Evolutionary conservation across 140 eudicot genomes (phyloP).

Genomic region (Ambrosia hybrid): DNA sequence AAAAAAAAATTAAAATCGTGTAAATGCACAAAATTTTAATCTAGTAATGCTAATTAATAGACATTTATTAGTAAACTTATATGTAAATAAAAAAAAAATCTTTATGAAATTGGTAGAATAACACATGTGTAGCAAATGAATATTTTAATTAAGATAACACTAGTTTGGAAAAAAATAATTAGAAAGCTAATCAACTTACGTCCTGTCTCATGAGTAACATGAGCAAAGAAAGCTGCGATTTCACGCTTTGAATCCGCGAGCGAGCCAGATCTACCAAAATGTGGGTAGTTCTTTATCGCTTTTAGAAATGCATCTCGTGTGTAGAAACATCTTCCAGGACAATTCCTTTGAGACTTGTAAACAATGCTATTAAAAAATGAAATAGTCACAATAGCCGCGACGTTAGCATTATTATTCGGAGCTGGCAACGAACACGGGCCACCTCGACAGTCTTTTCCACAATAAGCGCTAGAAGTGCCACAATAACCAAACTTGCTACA

Average conservation of each 20-base stretch:
- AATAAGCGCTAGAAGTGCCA: conserved; percentile 44
- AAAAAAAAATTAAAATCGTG: too few relatives aligned
- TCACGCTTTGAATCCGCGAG: conserved; percentile 42
- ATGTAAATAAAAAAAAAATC: too few relatives aligned
- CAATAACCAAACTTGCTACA: conserved; percentile 60
- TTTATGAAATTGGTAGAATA: too few relatives aligned
- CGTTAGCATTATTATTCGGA: conserved; percentile 28
- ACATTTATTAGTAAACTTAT: too few relatives aligned
- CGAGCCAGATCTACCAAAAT: conserved; percentile 49
- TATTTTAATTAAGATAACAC: too few relatives aligned
- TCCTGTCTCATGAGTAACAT: conserved; percentile 53
- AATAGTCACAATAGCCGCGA: conserved; percentile 25
- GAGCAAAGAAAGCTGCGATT: conserved; percentile 62
- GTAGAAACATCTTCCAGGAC: conserved; percentile 49
- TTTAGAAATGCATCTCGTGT: conserved; percentile 44
- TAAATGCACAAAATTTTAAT: too few relatives aligned
- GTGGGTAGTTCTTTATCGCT: conserved; percentile 30
- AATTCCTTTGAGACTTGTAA: conserved; percentile 23
- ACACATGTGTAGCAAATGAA: too few relatives aligned
- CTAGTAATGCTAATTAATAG: too few relatives aligned
- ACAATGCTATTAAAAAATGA: conserved; percentile 42
- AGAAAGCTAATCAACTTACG: conserved; percentile 29
- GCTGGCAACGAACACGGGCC: conserved; percentile 45
- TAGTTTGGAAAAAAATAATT: too few relatives aligned
- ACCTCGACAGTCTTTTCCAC: conserved; percentile 48